A percentile compares a stretch with the other conserved stretches of the same genome.
Conservation (phyloP, 2,329 filamentous ascomycete genomes). For the Reticulascus tulasneorum region DNA sequence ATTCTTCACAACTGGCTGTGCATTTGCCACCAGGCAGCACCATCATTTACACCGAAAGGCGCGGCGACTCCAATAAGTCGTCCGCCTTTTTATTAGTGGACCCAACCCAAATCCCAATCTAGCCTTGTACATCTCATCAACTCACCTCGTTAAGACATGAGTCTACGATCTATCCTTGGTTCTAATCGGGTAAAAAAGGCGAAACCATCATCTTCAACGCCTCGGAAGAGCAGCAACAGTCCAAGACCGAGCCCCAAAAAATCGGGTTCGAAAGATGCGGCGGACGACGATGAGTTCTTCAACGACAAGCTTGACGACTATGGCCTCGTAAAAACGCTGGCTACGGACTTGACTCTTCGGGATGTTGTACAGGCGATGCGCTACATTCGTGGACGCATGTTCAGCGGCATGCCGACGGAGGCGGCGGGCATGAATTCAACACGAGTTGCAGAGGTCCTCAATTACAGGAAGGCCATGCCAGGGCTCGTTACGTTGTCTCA, state of each 20-base stretch:
- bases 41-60: no score
- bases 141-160: no score
- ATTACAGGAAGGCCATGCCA: constrained; percentile 55
- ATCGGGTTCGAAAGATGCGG: constrained; percentile 11
- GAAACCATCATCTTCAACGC: constrained; percentile 18
- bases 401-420: constrained; percentile 55
- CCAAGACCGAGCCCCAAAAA: constrained; percentile 1
- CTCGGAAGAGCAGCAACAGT: constrained; percentile 18
- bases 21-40: no score
- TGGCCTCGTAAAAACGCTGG: constrained; percentile 52
- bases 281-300: constrained; percentile 25
- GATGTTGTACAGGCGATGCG: constrained; percentile 63
- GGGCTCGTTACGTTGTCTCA: constrained; percentile 64
- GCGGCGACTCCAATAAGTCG: no score
- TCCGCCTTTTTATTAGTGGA: no score
- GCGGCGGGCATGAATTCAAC: constrained; percentile 60
- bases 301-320: constrained; percentile 54
- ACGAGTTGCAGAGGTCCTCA: constrained; percentile 59
- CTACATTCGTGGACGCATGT: constrained; percentile 59
- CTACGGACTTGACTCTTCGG: constrained; percentile 51
- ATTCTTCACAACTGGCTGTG: no score
- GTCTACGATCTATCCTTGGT: constrained; percentile 34
- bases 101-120: no score
- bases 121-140: no score
- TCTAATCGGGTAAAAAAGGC: constrained; percentile 30